Conservation (phyloP, 2,329 filamentous ascomycete species). For the Orbilia brochopaga region DNA sequence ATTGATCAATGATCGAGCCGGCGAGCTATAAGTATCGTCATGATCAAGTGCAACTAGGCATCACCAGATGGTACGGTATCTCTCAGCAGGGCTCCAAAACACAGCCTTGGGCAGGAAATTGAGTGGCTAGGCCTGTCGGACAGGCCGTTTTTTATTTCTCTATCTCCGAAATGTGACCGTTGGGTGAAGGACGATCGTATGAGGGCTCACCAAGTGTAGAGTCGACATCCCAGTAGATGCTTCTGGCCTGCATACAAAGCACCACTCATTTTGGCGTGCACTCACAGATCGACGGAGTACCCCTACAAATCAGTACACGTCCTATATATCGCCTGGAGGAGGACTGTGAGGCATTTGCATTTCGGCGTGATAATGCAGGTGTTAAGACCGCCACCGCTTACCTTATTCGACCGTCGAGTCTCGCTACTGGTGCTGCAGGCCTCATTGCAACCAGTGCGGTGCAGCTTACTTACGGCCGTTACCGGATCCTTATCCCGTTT, state of each 20-base stretch:
- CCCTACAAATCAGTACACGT: constrained; percentile 8
- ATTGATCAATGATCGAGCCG: too few relatives aligned
- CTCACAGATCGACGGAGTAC: constrained; percentile 1
- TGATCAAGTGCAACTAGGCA: background rate
- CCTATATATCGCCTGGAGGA: background rate
- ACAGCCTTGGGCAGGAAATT: background rate
- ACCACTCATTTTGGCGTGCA: background rate
- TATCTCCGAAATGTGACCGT: constrained; percentile 7
- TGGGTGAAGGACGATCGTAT: background rate
- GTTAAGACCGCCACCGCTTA: constrained; percentile 7
- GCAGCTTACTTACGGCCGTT: background rate
- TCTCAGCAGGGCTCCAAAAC: background rate
- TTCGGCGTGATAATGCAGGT: background rate
- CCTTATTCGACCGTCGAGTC: background rate
- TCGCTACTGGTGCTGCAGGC: background rate
- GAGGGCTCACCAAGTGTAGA: background rate
- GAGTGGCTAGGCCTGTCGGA: background rate
- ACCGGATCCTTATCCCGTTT: background rate
- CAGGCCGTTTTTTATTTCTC: background rate
- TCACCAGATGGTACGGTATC: background rate
- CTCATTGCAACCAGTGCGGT: background rate
- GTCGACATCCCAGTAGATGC: constrained; percentile 3
- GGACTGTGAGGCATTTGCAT: constrained; percentile 5
- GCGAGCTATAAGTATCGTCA: background rate
- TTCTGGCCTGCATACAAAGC: background rate